These are phyloP conservation scores for Amesomyces nigricolor DNA, from an alignment of 2,329 filamentous ascomycete species.

Conservation along the genomic window DNA sequence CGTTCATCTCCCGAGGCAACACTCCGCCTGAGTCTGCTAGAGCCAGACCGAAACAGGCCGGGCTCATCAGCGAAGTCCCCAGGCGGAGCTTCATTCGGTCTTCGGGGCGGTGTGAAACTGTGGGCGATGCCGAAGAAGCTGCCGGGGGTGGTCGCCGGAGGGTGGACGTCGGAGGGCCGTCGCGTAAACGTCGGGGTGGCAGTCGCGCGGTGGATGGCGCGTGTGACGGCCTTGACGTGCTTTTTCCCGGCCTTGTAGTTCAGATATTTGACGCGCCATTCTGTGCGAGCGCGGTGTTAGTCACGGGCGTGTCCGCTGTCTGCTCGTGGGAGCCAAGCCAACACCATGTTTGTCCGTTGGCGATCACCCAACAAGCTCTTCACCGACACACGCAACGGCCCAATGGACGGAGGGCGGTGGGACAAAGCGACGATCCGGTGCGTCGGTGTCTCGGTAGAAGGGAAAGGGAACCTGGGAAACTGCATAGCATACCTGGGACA, in stretches of 20 bases:
- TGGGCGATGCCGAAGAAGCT: constrained; percentile 16
- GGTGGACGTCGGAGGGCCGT: constrained; percentile 28
- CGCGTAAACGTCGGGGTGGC: constrained; percentile 42
- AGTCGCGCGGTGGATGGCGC: constrained; percentile 61
- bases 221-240: constrained; percentile 74
- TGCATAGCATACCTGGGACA: constrained; percentile 63
- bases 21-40: not conserved
- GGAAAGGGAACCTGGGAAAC: not conserved
- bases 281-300: constrained; percentile 32
- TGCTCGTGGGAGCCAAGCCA: not conserved
- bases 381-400: not conserved
- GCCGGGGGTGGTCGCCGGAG: constrained; percentile 22
- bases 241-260: constrained; percentile 97
- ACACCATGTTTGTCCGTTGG: constrained; percentile 3
- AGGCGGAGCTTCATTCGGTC: not conserved
- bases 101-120: constrained; percentile 15
- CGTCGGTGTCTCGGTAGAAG: constrained; percentile 9
- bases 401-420: not conserved
- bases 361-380: constrained; percentile 6
- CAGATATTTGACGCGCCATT: constrained; percentile 92
- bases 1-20: constrained; percentile 33
- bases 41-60: constrained; percentile 19
- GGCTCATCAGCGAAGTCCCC: not conserved
- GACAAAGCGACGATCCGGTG: constrained; percentile 9
- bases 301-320: not conserved